phyloP scores from a whole-genome alignment of 305 asterid genomes.

The Solanum chacoense region DNA sequence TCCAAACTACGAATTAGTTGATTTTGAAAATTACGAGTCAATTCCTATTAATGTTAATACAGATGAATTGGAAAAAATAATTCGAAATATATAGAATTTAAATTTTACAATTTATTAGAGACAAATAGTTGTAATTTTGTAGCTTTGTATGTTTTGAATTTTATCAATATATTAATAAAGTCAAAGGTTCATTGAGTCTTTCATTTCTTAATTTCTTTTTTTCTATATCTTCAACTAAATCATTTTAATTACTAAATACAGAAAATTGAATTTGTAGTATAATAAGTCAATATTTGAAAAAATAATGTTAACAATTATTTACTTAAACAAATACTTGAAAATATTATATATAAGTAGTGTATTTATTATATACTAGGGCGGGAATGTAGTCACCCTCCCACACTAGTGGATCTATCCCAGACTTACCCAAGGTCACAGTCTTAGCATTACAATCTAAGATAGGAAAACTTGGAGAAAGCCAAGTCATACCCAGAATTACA shows the following conservation, averaged over 20 bases:
- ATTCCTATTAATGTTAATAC: neutral
- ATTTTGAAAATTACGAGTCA: neutral
- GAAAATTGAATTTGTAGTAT: too few species aligned
- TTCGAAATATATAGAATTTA: neutral
- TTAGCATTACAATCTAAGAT: neutral
- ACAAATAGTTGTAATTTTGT: neutral
- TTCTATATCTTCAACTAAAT: neutral
- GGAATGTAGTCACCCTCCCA: neutral
- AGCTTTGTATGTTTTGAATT: neutral
- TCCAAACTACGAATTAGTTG: neutral
- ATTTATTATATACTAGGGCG: neutral
- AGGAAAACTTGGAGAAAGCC: neutral
- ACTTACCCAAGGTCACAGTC: neutral
- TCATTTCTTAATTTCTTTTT: neutral
- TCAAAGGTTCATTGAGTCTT: neutral
- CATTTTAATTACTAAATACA: neutral
- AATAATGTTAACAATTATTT: neutral
- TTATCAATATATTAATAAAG: neutral
- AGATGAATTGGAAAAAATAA: neutral
- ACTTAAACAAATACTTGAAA: neutral
- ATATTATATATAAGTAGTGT: neutral
- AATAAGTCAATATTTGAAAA: neutral
- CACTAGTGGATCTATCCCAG: neutral
- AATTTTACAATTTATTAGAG: too few species aligned
- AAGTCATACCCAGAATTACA: neutral